These are phyloP conservation scores for Eimeria tenella DNA, from an alignment of 169 alveolate species.

Conservation along the genomic window DNA sequence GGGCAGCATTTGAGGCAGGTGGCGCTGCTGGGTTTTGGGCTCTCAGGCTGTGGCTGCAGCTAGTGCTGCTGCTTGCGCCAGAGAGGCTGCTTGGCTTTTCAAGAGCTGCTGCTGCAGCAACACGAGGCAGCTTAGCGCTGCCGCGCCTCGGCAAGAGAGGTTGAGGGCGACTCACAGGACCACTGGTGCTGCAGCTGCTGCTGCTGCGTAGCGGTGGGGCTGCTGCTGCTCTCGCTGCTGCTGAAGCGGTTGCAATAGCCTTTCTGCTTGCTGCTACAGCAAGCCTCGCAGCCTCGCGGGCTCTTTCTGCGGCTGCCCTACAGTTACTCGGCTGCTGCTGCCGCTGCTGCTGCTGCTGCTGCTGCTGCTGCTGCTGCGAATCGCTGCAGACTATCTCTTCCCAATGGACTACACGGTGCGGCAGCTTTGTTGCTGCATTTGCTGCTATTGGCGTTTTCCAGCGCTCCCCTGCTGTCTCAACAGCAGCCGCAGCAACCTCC, in stretches of 20 bases:
- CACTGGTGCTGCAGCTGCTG: constrained; percentile 15
- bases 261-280: constrained; percentile 44
- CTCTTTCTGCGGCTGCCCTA: constrained; percentile 2
- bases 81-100: constrained; percentile 1
- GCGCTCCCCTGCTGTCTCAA: constrained; percentile 8
- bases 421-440: neutral
- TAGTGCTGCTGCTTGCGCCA: constrained; percentile 30
- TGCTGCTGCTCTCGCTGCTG: constrained; percentile 53
- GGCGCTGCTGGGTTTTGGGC: neutral
- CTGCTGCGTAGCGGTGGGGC: constrained; percentile 28
- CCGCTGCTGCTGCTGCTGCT: constrained; percentile 26
- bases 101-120: constrained; percentile 18
- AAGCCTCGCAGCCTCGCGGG: constrained; percentile 46
- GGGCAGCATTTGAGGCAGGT: neutral
- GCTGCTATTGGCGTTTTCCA: neutral
- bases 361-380: constrained; percentile 42
- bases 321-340: constrained; percentile 16
- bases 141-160: constrained; percentile 37
- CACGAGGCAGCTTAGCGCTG: constrained; percentile 55
- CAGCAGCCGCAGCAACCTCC: constrained; percentile 58
- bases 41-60: neutral
- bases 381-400: constrained; percentile 12
- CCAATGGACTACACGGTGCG: constrained; percentile 19
- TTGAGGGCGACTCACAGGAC: neutral
- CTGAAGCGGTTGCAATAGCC: constrained; percentile 30